These are phyloP conservation scores for Podospora australis DNA, from an alignment of 495 filamentous ascomycete genomes.

Conservation along the genomic window DNA sequence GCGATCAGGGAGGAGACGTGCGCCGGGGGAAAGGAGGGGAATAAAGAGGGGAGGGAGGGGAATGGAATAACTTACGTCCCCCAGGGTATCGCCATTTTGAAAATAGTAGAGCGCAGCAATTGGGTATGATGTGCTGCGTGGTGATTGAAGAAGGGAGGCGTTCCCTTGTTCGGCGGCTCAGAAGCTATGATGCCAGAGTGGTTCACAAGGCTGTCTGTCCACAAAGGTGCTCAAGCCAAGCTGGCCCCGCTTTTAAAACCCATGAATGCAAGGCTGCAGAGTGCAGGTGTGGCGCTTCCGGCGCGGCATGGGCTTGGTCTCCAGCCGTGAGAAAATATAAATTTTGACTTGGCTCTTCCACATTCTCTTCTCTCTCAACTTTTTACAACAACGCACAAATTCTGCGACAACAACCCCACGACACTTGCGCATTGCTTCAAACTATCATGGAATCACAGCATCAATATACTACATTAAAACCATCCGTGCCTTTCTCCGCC, in stretches of 20 bases:
- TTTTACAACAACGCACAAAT: not conserved
- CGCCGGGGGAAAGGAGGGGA: not conserved
- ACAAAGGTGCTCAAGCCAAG: not conserved
- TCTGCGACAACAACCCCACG: not conserved
- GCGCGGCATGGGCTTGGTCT: constrained; percentile 5
- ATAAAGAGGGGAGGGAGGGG: not conserved
- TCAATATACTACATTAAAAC: constrained; percentile 6
- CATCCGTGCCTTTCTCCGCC: not conserved
- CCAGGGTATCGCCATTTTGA: constrained; percentile 40
- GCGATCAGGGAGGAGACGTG: not conserved
- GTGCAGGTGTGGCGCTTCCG: not conserved
- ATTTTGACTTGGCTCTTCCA: constrained; percentile 6
- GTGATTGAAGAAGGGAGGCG: no score
- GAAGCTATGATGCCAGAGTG: constrained; percentile 16
- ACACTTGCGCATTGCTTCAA: not conserved
- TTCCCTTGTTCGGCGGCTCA: not conserved
- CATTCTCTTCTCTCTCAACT: not conserved
- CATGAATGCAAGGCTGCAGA: constrained; percentile 1
- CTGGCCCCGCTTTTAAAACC: not conserved
- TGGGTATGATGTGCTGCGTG: not conserved
- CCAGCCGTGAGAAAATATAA: constrained; percentile 19
- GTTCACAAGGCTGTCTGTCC: constrained; percentile 14
- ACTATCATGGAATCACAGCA: not conserved
- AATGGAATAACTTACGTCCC: constrained; percentile 39
- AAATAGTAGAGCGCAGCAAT: not conserved